A percentile compares a stretch with the other conserved stretches of the same genome.
Conservation (phyloP, 2,329 filamentous ascomycete genomes). For the Verticillium zaregamsianum region DNA sequence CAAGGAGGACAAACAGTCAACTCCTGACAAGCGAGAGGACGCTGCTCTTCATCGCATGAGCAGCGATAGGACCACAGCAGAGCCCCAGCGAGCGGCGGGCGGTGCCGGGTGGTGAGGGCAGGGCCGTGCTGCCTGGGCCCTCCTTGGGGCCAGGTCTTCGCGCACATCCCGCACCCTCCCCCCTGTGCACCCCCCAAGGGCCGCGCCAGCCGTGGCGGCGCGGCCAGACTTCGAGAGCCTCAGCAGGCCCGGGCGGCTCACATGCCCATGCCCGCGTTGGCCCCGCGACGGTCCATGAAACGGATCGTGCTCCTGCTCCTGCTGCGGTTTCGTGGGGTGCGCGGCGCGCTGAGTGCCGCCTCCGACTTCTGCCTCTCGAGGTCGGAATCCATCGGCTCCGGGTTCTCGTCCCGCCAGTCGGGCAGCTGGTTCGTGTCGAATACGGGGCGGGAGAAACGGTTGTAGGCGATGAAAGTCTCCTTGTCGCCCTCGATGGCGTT, state of each 20-base stretch:
- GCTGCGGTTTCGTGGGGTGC: background rate
- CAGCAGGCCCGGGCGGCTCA: background rate
- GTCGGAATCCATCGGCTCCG: background rate
- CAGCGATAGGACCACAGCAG: background rate
- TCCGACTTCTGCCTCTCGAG: constrained; percentile 4
- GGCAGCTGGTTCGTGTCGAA: constrained; percentile 10
- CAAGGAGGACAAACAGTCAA: background rate
- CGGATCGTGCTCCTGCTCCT: constrained; percentile 3
- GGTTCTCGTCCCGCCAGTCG: constrained; percentile 5
- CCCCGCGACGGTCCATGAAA: constrained; percentile 1
- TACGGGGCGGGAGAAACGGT: constrained; percentile 40
- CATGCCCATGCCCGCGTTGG: background rate
- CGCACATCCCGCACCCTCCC: background rate
- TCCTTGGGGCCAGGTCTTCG: background rate
- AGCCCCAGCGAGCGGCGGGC: background rate
- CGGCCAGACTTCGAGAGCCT: background rate
- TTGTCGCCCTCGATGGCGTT: constrained; percentile 34
- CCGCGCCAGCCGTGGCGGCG: background rate
- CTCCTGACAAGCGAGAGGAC: background rate
- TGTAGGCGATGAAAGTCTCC: constrained; percentile 39
- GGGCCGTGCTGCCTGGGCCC: background rate
- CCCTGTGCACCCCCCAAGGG: background rate
- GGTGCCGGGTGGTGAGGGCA: too few species aligned
- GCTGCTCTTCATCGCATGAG: constrained; percentile 1
- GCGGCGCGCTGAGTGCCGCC: background rate